A percentile compares a stretch with the other conserved stretches of the same genome.
Conservation (phyloP, 345 rosid genomes). For the Melastoma malabathricum region DNA sequence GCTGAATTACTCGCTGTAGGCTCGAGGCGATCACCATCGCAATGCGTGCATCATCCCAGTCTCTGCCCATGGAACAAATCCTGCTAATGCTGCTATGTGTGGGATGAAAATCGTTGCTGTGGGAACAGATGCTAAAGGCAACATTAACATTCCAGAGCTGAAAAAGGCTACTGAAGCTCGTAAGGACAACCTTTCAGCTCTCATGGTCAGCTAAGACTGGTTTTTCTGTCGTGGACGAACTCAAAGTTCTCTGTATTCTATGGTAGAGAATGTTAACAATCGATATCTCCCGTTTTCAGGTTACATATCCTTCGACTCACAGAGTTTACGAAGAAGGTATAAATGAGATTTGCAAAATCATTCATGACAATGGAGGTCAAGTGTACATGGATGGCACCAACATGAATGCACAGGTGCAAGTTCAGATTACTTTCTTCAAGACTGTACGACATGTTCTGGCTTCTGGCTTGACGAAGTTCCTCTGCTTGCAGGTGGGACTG, state of each 20-base stretch:
- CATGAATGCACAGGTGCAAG: conserved; percentile 95
- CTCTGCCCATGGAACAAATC: conserved; percentile 99
- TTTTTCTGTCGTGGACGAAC: too few relatives aligned
- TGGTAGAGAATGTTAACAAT: neutral
- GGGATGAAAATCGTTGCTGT: conserved; percentile 94
- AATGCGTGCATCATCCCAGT: conserved; percentile 95
- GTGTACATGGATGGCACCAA: conserved; percentile 99
- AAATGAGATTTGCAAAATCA: conserved; percentile 83
- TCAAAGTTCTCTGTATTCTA: too few relatives aligned
- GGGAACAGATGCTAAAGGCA: conserved; percentile 97
- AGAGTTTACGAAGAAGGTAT: conserved; percentile 97
- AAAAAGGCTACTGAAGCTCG: conserved; percentile 88
- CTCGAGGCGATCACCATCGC: conserved; percentile 96
- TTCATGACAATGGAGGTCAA: conserved; percentile 95
- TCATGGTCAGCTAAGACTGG: conserved; percentile 36
- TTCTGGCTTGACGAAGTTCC: too few relatives aligned
- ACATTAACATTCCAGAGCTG: conserved; percentile 82
- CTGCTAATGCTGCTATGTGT: conserved; percentile 99
- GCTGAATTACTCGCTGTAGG: conserved; percentile 25
- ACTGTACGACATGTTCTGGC: too few relatives aligned
- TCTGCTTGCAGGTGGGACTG: conserved; percentile 58
- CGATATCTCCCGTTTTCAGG: conserved; percentile 23
- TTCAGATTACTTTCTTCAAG: neutral
- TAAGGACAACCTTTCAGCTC: conserved; percentile 79
- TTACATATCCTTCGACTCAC: conserved; percentile 95